Evolutionary conservation across 805 yeast species (phyloP).

Genomic region (Wickerhamomyces chambardii): DNA sequence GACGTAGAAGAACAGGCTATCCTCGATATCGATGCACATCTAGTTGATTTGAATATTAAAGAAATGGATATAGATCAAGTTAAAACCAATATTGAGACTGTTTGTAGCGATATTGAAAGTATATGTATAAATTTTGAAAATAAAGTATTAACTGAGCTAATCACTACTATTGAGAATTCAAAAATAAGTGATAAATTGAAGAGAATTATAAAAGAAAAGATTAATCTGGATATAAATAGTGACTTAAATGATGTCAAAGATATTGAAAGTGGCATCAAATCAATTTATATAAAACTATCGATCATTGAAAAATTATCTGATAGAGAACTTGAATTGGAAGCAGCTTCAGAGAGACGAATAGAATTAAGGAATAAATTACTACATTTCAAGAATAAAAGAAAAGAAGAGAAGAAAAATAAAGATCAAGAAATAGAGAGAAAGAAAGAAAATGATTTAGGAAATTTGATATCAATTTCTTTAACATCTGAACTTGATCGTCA

Average conservation of each 20-base stretch:
- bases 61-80: not conserved
- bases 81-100: too few species aligned
- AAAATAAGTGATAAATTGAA: too few species aligned
- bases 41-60: not conserved
- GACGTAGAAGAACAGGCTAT: not conserved
- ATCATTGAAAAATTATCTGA: slow-evolving; percentile 1
- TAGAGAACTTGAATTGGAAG: slow-evolving; percentile 5
- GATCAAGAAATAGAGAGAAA: not conserved
- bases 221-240: too few species aligned
- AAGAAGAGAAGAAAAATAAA: not conserved
- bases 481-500: not conserved
- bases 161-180: too few species aligned
- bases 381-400: not conserved
- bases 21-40: too few species aligned
- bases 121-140: too few species aligned
- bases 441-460: not conserved
- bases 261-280: too few species aligned
- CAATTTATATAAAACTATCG: not conserved
- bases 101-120: not conserved
- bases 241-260: too few species aligned
- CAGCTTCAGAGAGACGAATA: slow-evolving; percentile 3
- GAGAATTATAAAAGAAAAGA: too few species aligned
- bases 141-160: too few species aligned
- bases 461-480: too few species aligned
- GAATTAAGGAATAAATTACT: slow-evolving; percentile 4